These are phyloP conservation scores for Bauhinia variegata DNA, from an alignment of 306 rosid genomes.

Conservation along the genomic window DNA sequence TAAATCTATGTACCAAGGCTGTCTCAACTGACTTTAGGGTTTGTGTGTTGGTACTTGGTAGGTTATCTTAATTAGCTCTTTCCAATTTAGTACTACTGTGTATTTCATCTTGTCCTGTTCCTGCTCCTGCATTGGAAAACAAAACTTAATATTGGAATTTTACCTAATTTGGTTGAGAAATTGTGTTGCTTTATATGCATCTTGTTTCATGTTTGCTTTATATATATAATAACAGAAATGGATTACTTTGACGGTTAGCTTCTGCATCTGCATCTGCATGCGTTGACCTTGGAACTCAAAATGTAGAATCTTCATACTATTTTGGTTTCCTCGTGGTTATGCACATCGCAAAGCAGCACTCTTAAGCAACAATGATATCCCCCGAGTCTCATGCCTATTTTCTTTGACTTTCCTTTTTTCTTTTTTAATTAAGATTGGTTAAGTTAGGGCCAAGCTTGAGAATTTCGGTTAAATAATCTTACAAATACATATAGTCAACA, in stretches of 20 bases:
- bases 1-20: neutral
- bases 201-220: neutral
- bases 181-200: slow-evolving; percentile 1
- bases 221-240: too few species aligned
- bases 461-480: too few species aligned
- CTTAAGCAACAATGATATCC: too few species aligned
- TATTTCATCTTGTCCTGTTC: neutral
- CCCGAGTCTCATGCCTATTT: too few species aligned
- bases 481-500: too few species aligned
- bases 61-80: slow-evolving; percentile 26
- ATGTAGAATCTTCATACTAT: too few species aligned
- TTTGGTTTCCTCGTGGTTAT: too few species aligned
- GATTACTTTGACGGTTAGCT: neutral
- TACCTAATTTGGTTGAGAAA: slow-evolving; percentile 19
- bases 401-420: too few species aligned
- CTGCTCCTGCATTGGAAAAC: slow-evolving; percentile 3
- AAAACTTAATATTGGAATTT: neutral
- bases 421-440: neutral
- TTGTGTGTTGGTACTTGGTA: slow-evolving; percentile 21
- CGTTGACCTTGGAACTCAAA: slow-evolving; percentile 58
- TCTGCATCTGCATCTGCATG: too few species aligned
- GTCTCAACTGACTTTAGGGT: slow-evolving; percentile 34
- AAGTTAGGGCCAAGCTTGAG: too few species aligned
- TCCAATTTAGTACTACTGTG: slow-evolving; percentile 8
- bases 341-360: too few species aligned